A percentile compares a stretch with the other conserved stretches of the same genome.
Evolutionary conservation across 371 early-diverging fungal genomes (phyloP).

Genomic region (Mucor velutinosus): DNA sequence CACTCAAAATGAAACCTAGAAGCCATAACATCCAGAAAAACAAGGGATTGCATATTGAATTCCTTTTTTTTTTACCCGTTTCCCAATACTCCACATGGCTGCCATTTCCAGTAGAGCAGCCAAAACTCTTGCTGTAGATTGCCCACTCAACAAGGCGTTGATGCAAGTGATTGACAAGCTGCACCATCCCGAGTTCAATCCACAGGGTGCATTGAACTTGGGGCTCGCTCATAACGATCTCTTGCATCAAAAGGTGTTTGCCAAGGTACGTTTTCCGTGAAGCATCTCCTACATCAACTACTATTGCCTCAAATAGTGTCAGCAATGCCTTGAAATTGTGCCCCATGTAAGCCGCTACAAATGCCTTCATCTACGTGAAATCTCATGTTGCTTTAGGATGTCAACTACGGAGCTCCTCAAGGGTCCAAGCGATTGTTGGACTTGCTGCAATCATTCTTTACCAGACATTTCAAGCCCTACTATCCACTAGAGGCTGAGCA

Average conservation of each 20-base stretch:
- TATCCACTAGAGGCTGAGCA: conserved; percentile 48
- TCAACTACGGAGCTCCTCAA: conserved; percentile 48
- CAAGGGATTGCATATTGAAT: neutral
- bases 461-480: conserved; percentile 59
- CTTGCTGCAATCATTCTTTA: conserved; percentile 58
- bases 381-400: conserved; percentile 29
- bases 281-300: neutral
- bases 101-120: conserved; percentile 15
- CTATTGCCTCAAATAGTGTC: neutral
- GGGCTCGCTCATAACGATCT: conserved; percentile 77
- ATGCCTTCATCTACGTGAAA: neutral
- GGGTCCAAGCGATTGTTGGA: conserved; percentile 59
- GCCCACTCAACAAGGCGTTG: conserved; percentile 5
- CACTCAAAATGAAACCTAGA: neutral
- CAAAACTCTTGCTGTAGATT: conserved; percentile 4
- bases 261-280: conserved; percentile 39
- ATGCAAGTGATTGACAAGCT: neutral
- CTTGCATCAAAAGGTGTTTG: conserved; percentile 45
- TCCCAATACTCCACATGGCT: neutral
- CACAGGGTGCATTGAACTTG: conserved; percentile 68
- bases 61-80: neutral
- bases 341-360: conserved; percentile 1
- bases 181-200: conserved; percentile 41
- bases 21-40: neutral
- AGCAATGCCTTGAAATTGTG: conserved; percentile 6